Percentiles rank a stretch among this genome's conserved stretches.
These are phyloP conservation scores for Trichomonascus vanleenenianus DNA, from an alignment of 805 yeast genomes.

Conservation along the genomic window DNA sequence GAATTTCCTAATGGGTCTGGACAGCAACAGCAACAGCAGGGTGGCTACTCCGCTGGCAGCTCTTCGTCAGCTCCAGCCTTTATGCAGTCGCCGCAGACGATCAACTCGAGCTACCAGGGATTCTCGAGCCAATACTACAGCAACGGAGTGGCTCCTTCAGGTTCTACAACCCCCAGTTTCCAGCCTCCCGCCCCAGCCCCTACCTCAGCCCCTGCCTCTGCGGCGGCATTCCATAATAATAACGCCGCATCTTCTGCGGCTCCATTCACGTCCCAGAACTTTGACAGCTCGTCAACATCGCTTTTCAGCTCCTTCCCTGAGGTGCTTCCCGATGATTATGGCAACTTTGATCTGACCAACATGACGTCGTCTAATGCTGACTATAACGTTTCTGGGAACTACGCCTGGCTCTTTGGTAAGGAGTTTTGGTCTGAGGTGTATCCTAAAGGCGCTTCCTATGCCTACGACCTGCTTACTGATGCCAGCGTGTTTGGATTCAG, in stretches of 20 bases:
- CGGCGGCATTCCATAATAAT: background rate
- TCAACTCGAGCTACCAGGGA: no score
- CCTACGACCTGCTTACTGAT: slow-evolving; percentile 7
- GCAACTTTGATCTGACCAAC: slow-evolving; percentile 2
- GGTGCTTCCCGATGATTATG: slow-evolving; percentile 4
- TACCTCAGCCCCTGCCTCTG: background rate
- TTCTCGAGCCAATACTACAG: no score
- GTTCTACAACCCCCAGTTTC: no score
- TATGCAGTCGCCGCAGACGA: no score
- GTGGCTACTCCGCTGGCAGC: no score
- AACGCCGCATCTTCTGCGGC: background rate
- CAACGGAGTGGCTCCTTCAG: no score
- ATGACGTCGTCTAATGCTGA: slow-evolving; percentile 8
- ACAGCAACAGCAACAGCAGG: no score
- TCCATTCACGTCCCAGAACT: no score
- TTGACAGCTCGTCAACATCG: no score
- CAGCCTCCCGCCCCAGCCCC: background rate
- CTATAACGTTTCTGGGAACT: slow-evolving; percentile 19
- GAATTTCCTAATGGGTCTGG: no score
- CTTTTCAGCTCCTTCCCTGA: slow-evolving; percentile 2
- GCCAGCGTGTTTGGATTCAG: background rate
- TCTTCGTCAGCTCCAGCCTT: no score
- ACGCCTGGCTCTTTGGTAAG: slow-evolving; percentile 24
- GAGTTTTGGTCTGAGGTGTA: slow-evolving; percentile 15
- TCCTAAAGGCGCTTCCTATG: slow-evolving; percentile 3